Conservation (phyloP, 108 stramenopile genomes). For the Chaetoceros tenuissimus region DNA sequence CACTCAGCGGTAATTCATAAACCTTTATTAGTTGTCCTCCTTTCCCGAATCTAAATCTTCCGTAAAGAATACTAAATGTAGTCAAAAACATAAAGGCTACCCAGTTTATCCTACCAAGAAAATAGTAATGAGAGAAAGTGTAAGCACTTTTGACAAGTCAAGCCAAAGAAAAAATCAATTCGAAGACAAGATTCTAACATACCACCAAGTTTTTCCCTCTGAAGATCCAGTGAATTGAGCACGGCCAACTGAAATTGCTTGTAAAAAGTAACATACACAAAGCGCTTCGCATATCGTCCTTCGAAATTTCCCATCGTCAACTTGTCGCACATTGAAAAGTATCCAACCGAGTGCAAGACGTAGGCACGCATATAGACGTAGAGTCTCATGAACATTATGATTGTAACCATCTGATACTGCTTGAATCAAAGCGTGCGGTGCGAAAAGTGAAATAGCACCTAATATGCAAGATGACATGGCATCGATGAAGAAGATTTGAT, state of each 20-base stretch:
- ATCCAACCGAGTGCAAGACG: slow-evolving; percentile 80
- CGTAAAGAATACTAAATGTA: slow-evolving; percentile 50
- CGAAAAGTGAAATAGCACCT: slow-evolving; percentile 46
- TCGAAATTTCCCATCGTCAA: slow-evolving; percentile 81
- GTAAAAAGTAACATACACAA: slow-evolving; percentile 64
- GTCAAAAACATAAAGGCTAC: slow-evolving; percentile 53
- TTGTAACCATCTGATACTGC: slow-evolving; percentile 55
- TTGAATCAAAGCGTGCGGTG: slow-evolving; percentile 56
- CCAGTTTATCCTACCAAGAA: slow-evolving; percentile 56
- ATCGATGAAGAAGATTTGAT: slow-evolving; percentile 63
- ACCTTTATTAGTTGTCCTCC: slow-evolving; percentile 77
- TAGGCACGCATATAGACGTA: slow-evolving; percentile 74
- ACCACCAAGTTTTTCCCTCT: too few species aligned
- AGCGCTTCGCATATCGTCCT: slow-evolving; percentile 74
- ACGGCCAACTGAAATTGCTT: slow-evolving; percentile 59
- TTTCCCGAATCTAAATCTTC: slow-evolving; percentile 62
- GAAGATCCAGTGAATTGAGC: slow-evolving; percentile 71
- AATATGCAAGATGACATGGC: slow-evolving; percentile 50
- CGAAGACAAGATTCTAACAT: too few species aligned
- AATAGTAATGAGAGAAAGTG: too few species aligned
- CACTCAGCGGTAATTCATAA: slow-evolving; percentile 63
- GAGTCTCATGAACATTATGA: slow-evolving; percentile 68
- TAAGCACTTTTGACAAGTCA: too few species aligned
- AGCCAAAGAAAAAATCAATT: too few species aligned
- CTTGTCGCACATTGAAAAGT: slow-evolving; percentile 54